Base-by-base conservation (phyloP, 2,329 filamentous ascomycete genomes). In the Xylaria arbuscula region DNA sequence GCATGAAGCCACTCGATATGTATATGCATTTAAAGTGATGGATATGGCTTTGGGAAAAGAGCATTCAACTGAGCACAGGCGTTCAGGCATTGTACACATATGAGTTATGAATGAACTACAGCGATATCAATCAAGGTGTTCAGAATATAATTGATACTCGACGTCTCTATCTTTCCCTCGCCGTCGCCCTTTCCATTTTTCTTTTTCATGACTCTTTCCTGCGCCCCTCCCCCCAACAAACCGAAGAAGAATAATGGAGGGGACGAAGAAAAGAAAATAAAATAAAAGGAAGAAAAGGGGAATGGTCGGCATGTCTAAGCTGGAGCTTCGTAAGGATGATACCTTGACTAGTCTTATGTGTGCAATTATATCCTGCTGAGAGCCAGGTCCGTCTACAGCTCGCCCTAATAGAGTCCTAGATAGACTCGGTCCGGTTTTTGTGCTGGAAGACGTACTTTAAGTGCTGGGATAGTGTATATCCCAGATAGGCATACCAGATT, bases 1-100 rank as follows among this genome's bases (percentile, higher is more conserved):
- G 36, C 38, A 51, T 34, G 38, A 50, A 19, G 13, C 19, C 9
- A 19, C 13, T 11, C 19, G 10, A 24, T 17, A 24, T 38, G 34
- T 8, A 62, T 45, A 22, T 28, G 47, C 11, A 9, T 48, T 36
- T 1, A 48, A 13, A 19, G 13, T 28, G 13, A 22, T 13, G 60
- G 55, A 28, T 36, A 55, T 55, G 45, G 15, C 48, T 54, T 22
- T 15, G 17, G 28, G 34, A 19, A 40, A 28, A 40, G 19, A 32
- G n/a, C 19, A 32, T 40, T 67, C 13, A 45, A 13, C 28, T 63
- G 54, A 55, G 59, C 60, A 60, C 3, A 42, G 65, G 65, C 55
- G 60, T 67, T 60, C 55, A 48, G 42, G 53, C 6, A 60, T 47
- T 47, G 38, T 45, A 60, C 1, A 59, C 45, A 60, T 40, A 64